A percentile compares a stretch with the other conserved stretches of the same genome.
These are phyloP conservation scores for Atkinsonella hypoxylon DNA, from an alignment of 2,329 filamentous ascomycete species.

Conservation along the genomic window DNA sequence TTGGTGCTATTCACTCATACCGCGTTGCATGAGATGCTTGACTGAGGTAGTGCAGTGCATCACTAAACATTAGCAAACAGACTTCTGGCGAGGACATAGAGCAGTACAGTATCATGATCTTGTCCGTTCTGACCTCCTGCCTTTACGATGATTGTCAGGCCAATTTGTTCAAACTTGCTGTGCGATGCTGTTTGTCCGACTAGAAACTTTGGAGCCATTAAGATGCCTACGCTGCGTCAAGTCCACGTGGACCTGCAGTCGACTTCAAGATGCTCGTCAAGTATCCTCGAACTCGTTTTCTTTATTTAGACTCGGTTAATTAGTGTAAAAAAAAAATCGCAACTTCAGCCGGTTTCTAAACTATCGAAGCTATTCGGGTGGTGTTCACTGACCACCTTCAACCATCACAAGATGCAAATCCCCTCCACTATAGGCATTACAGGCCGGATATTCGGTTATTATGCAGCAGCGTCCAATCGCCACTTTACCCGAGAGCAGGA, in stretches of 20 bases:
- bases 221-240: not conserved
- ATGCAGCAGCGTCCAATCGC: not conserved
- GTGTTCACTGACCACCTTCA: not conserved
- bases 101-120: not conserved
- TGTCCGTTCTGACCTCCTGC: not conserved
- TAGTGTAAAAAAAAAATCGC: too few relatives aligned
- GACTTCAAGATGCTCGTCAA: too few relatives aligned
- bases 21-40: not conserved
- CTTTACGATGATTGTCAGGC: conserved; percentile 2
- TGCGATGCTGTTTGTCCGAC: not conserved
- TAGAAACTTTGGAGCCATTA: not conserved
- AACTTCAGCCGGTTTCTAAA: not conserved
- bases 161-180: not conserved
- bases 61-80: conserved; percentile 1
- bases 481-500: conserved; percentile 5
- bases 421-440: not conserved
- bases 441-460: not conserved
- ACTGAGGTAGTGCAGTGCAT: conserved; percentile 1
- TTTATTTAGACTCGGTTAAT: too few relatives aligned
- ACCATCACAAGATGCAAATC: not conserved
- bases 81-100: not conserved
- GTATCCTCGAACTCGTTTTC: too few relatives aligned
- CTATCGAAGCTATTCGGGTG: not conserved
- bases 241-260: not conserved
- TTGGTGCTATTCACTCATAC: not conserved